Conservation (phyloP, 306 rosid species). For the Acacia melanoxylon region DNA sequence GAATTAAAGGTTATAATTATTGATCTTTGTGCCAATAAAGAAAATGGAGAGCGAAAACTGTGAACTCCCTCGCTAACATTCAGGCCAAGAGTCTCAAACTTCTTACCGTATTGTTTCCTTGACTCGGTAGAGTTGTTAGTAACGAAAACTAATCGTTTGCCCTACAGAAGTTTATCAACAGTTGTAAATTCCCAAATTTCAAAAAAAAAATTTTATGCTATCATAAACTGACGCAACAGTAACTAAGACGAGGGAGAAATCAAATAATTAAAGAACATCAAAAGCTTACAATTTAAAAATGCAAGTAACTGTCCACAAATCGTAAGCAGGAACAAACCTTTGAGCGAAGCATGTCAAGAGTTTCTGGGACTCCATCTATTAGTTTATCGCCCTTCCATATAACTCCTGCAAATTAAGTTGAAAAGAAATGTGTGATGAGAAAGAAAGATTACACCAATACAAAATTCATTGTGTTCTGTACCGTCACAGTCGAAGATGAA, state of each 20-base stretch:
- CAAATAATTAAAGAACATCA: not conserved
- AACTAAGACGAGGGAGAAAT: not conserved
- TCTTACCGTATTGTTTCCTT: constrained; percentile 98
- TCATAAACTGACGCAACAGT: not conserved
- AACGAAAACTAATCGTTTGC: constrained; percentile 92
- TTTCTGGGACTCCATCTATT: too few species aligned
- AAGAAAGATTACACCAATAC: too few species aligned
- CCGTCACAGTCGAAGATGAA: constrained; percentile 77
- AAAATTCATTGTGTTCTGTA: constrained; percentile 33
- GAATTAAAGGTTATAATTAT: too few species aligned
- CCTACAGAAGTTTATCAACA: constrained; percentile 49
- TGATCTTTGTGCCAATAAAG: too few species aligned
- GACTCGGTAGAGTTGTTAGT: constrained; percentile 98
- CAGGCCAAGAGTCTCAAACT: constrained; percentile 96
- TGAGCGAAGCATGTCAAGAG: constrained; percentile 93
- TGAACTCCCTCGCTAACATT: too few species aligned
- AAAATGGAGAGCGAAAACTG: too few species aligned
- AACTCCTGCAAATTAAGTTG: constrained; percentile 65
- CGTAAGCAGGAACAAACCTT: constrained; percentile 63
- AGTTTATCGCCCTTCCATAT: too few species aligned
- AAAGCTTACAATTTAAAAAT: constrained; percentile 16
- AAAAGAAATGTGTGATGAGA: too few species aligned
- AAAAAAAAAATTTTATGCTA: too few species aligned
- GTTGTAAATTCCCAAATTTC: not conserved
- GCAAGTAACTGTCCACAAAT: constrained; percentile 23